phyloP scores from a whole-genome alignment of 2,329 filamentous ascomycete species.

The Verticillium alfalfae region DNA sequence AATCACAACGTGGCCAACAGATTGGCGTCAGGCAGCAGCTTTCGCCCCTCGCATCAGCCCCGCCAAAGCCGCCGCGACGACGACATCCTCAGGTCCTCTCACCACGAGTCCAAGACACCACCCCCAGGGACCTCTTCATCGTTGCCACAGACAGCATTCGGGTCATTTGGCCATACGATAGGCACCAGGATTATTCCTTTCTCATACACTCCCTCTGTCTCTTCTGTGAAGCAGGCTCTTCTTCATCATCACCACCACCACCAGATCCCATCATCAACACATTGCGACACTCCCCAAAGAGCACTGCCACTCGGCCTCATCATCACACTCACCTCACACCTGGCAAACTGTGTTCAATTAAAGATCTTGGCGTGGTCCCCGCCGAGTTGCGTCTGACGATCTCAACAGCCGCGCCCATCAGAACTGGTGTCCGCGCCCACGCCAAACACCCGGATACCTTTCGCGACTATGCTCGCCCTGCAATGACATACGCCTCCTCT shows the following conservation, averaged over 20 bases:
- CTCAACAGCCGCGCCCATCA: too few species aligned
- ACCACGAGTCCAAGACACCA: neutral
- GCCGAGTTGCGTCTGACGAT: too few species aligned
- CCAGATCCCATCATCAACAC: neutral
- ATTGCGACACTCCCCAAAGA: neutral
- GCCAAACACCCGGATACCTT: neutral
- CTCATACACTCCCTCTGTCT: neutral
- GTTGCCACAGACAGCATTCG: neutral
- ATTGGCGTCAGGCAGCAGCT: neutral
- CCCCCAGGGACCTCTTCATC: neutral
- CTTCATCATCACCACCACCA: neutral
- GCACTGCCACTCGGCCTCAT: neutral
- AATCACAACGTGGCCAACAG: neutral
- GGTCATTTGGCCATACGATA: neutral
- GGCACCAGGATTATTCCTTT: neutral
- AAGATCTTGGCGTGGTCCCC: too few species aligned
- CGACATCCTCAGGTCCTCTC: neutral
- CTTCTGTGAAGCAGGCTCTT: neutral
- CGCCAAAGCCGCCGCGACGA: neutral
- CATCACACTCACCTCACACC: neutral
- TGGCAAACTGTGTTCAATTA: neutral
- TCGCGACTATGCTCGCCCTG: neutral
- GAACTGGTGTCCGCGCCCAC: neutral
- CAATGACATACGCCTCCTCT: neutral
- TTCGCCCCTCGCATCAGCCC: neutral